phyloP scores from a whole-genome alignment of 1,284 basidiomycete species.

The Cerioporus squamosus region DNA sequence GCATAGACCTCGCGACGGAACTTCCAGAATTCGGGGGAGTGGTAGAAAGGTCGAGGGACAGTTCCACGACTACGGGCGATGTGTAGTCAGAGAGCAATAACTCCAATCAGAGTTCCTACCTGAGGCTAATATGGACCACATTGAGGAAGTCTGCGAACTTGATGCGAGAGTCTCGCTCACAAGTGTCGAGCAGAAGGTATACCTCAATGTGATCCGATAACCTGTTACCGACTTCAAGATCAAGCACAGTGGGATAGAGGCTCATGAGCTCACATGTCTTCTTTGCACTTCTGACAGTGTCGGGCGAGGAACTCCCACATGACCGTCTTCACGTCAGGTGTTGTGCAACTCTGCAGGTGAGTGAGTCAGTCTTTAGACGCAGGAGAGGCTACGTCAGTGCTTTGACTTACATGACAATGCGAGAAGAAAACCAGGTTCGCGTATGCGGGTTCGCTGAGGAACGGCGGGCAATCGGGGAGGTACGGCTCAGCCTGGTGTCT shows the following conservation, averaged over 20 bases:
- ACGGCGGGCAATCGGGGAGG: conserved; percentile 35
- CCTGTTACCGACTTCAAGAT: no score
- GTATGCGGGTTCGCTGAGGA: conserved; percentile 39
- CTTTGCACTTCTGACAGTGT: conserved; percentile 16
- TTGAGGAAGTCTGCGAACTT: no score
- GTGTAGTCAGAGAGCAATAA: no score
- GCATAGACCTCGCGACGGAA: no score
- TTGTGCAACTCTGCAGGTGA: conserved; percentile 13
- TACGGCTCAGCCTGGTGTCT: conserved; percentile 12
- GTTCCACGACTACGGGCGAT: no score
- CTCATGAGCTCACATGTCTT: conserved; percentile 3
- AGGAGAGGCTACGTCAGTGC: neutral
- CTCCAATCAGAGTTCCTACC: no score
- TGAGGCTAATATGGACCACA: no score
- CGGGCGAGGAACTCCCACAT: conserved; percentile 18
- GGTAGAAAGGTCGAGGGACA: no score
- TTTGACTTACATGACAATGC: conserved; percentile 18
- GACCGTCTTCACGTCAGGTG: conserved; percentile 10
- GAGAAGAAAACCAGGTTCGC: conserved; percentile 32
- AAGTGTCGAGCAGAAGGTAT: no score
- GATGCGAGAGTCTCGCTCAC: no score
- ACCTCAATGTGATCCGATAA: neutral
- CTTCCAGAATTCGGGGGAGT: neutral
- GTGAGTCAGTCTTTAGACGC: no score
- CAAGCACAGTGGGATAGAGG: neutral